Percentiles rank a stretch among this genome's conserved stretches.
These are phyloP conservation scores for Aspergillus persii DNA, from an alignment of 2,329 filamentous ascomycete genomes.

Conservation along the genomic window DNA sequence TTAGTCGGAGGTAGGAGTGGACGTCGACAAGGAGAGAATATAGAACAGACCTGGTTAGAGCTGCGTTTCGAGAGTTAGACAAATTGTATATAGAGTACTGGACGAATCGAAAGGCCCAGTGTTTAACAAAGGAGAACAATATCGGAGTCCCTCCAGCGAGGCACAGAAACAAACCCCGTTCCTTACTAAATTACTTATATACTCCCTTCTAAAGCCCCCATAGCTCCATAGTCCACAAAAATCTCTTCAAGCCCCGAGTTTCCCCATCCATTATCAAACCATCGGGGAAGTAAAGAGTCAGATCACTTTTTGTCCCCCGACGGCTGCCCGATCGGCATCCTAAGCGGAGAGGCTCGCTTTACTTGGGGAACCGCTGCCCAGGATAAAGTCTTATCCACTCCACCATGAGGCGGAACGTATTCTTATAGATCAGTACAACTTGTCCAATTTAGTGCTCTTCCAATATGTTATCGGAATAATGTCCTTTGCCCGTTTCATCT, in stretches of 20 bases:
- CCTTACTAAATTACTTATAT: background rate
- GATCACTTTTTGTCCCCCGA: slow-evolving; percentile 9
- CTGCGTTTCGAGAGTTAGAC: background rate
- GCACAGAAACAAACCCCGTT: background rate
- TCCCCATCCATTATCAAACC: slow-evolving; percentile 4
- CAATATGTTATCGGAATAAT: too few relatives aligned
- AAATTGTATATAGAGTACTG: background rate
- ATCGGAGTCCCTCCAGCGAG: too few relatives aligned
- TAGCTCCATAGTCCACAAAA: background rate
- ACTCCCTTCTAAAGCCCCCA: background rate
- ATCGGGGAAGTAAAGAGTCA: slow-evolving; percentile 11
- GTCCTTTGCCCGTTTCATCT: background rate
- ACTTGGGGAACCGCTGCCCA: background rate
- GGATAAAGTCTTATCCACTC: slow-evolving; percentile 19
- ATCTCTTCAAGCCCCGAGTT: background rate
- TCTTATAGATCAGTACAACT: too few relatives aligned
- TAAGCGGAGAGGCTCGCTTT: background rate
- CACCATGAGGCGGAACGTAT: background rate
- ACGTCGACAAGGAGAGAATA: background rate
- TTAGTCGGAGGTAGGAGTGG: background rate
- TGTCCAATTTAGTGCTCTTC: too few relatives aligned
- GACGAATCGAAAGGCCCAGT: background rate
- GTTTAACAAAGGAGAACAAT: background rate
- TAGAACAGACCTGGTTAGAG: background rate
- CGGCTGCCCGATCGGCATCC: slow-evolving; percentile 16